Evolutionary conservation across 306 rosid genomes (phyloP).

Genomic region (Ziziphus jujuba): DNA sequence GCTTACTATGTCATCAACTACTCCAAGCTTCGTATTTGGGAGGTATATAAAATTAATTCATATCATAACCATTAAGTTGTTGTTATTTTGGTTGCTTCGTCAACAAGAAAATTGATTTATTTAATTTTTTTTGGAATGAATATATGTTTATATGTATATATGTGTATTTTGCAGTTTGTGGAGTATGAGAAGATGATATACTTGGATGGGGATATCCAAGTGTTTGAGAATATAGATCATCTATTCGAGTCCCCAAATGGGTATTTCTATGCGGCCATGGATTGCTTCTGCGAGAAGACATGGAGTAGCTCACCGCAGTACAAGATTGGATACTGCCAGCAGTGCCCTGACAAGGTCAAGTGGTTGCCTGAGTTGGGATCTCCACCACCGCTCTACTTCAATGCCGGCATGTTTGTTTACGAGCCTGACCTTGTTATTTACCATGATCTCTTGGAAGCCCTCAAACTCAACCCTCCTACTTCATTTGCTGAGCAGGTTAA

Average conservation of each 20-base stretch:
- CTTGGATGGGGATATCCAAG: conserved; percentile 55
- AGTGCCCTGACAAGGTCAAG: conserved; percentile 43
- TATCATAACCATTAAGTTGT: no score
- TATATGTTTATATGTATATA: no score
- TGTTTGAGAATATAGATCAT: conserved; percentile 48
- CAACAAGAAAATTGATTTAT: no score
- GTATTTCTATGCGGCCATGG: conserved; percentile 50
- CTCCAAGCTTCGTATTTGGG: conserved; percentile 67
- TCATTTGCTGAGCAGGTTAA: conserved; percentile 55
- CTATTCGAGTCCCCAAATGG: conserved; percentile 39
- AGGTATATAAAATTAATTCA: no score
- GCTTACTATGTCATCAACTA: conserved; percentile 62
- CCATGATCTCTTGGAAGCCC: conserved; percentile 29
- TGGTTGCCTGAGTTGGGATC: conserved; percentile 43
- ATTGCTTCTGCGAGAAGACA: conserved; percentile 53
- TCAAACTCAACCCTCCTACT: conserved; percentile 34
- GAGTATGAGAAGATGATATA: conserved; percentile 53
- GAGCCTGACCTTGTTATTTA: conserved; percentile 38
- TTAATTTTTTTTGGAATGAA: no score
- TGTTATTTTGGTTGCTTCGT: no score
- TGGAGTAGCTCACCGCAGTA: conserved; percentile 44
- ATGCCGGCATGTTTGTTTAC: conserved; percentile 48
- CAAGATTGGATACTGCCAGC: conserved; percentile 56
- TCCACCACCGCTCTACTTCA: conserved; percentile 48
- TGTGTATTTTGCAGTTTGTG: conserved; percentile 39